Evolutionary conservation across 441 rosid genomes (phyloP), one percentile per base, ranked within the genome.

Genomic region (Populus trichocarpa): DNA sequence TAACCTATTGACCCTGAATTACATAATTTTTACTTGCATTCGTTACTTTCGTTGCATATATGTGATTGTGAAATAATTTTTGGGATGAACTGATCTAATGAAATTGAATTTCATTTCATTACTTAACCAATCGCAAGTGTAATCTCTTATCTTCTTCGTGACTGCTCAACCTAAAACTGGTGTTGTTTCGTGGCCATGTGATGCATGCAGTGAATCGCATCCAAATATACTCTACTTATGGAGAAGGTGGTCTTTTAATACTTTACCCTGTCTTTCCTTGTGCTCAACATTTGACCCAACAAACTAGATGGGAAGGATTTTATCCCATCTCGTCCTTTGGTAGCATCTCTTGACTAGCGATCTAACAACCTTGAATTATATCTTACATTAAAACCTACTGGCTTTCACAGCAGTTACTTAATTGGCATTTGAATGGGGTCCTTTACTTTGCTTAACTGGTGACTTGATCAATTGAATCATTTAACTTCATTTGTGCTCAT

Each of bases 401-500:
- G 57, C 23, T 36, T 67, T 30, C 67, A 7, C 4, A 68, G 36
- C 36, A 22, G 33, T 22, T 50, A 68, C 72, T 32, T 23, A 57
- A 76, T 10, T 38, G 46, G 26, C 32, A 0, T 14, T 69, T 23
- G 14, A 8, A 14, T n/a, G 36, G 69, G 22, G 8, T 67, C 2
- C 20, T 22, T 46, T 76, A 22, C 66, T 8, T 25, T 72, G 23
- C 28, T 74, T 18, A 5, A 74, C 46, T 23, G 8, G 38, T 69
- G 23, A 35, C 26, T 5, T 20, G 61, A 7, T 69, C 1, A 46
- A 5, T 10, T 33, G 35, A 32, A 18, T 22, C 35, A 76, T 9
- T 32, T 69, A 69, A 13, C 61, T 69, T 32, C 33, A 57, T 57
- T 70, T 76, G 50, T 35, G 57, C 67, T 68, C 67, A 67, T 30